A percentile compares a stretch with the other conserved stretches of the same genome.
Conservation (phyloP, 139 green algal genomes). For the Tetradesmus lagerheimii region DNA sequence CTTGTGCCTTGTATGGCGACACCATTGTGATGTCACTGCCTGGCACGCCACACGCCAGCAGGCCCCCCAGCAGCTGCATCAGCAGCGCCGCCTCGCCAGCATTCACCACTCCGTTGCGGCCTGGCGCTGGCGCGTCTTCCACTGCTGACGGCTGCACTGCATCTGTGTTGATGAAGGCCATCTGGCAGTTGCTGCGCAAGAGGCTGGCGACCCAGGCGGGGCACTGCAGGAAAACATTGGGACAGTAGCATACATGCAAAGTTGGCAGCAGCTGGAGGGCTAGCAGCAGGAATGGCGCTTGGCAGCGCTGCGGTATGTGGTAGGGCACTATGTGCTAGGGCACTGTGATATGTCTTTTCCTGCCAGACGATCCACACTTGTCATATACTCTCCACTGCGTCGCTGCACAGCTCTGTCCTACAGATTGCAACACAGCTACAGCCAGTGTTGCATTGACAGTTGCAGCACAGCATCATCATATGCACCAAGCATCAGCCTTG, state of each 20-base stretch:
- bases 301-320: too few species aligned
- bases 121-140: not conserved
- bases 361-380: too few species aligned
- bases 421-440: too few species aligned
- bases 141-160: slow-evolving; percentile 9
- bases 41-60: slow-evolving; percentile 65
- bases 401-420: too few species aligned
- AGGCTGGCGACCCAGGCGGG: not conserved
- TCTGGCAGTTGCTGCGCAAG: not conserved
- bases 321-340: too few species aligned
- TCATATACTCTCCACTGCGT: too few species aligned
- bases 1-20: slow-evolving; percentile 88
- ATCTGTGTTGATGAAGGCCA: slow-evolving; percentile 39
- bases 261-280: not conserved
- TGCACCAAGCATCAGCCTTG: too few species aligned
- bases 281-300: not conserved
- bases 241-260: not conserved
- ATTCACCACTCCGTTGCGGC: slow-evolving; percentile 61
- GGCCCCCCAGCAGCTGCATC: slow-evolving; percentile 59
- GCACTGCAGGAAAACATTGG: not conserved
- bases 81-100: slow-evolving; percentile 72
- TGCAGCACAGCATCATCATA: not conserved
- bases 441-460: too few species aligned
- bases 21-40: slow-evolving; percentile 77
- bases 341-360: too few species aligned